Conservation (phyloP, 805 yeast genomes). For the Saccharomycopsis amapae region DNA sequence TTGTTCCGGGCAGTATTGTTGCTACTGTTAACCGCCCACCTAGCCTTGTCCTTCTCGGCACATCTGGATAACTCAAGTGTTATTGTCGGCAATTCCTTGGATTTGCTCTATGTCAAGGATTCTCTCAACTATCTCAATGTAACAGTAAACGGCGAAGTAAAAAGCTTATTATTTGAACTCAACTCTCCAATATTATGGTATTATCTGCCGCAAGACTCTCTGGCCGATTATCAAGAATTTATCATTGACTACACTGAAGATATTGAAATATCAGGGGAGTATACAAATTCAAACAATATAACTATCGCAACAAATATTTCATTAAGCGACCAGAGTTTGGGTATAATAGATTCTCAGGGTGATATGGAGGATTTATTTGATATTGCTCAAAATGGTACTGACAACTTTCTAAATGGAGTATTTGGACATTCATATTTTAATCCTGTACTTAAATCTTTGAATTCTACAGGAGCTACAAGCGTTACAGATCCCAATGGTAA, state of each 20-base stretch:
- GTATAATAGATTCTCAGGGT: not conserved
- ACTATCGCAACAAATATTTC: conserved; percentile 2
- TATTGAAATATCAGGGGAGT: conserved; percentile 2
- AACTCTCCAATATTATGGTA: conserved; percentile 14
- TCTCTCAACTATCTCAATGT: conserved; percentile 1
- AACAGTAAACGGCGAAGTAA: not conserved
- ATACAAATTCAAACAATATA: not conserved
- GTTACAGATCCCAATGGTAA: not conserved
- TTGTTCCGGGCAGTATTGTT: too few relatives aligned
- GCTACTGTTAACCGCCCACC: too few relatives aligned
- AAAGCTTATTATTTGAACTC: conserved; percentile 8
- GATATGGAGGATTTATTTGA: not conserved
- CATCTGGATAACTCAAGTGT: too few relatives aligned
- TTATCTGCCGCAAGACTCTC: not conserved
- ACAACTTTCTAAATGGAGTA: conserved; percentile 7
- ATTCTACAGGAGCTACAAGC: not conserved
- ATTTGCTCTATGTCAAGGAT: not conserved
- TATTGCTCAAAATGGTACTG: not conserved
- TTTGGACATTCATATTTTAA: conserved; percentile 18
- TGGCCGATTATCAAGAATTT: not conserved
- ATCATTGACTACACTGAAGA: not conserved
- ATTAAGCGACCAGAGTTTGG: conserved; percentile 8
- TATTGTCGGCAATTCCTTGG: not conserved
- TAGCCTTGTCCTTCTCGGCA: too few relatives aligned
- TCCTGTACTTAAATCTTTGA: conserved; percentile 8